Base-by-base conservation (phyloP, 805 yeast species). In the Candida hispaniensis region DNA sequence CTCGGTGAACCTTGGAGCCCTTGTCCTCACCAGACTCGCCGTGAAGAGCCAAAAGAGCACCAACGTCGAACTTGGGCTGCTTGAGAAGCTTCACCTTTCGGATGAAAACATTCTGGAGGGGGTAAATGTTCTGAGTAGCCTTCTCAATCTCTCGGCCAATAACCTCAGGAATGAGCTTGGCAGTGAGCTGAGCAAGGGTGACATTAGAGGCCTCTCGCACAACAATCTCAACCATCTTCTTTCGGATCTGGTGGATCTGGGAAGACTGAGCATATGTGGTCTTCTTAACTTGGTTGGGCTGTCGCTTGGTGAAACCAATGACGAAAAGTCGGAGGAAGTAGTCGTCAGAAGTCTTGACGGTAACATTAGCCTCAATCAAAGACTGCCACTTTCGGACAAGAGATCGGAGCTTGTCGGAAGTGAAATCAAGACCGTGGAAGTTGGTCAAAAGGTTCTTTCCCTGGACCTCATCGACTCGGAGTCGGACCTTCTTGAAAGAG, bases 341-440 rank as follows among this genome's bases (percentile, higher is more conserved):
- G 67, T 88, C 97, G 63, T 86, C 97, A 51, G 94, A 63, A 60
- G 97, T 86, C 80, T 86, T 86, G 60, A 85, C 96, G 55, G 97
- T 85, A 56, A 86, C 96, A 65, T 83, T 82, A 60, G 94, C 93
- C 75, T 86, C 97, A 55, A 86, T 93, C 67, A 88, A 73, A 50
- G 95, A 76, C 75, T 86, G 97, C 96, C 96, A 88, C 70, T 88
- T 86, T 78, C 96, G 83, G 49, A 86, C 96, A 66, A 88, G 75
- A 42, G 96, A 86, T 73, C 93, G 82, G 63, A 88, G 73, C 75
- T 88, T 88, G 73, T 86, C 96, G 51, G 93, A 73, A 60, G 97
- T 86, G 79, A 88, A 86, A 73, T 85, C 93, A 68, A 88, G 68
- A 60, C 97, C 97, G 75, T 86, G 96, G 93, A 86, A 88, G 93